Conservation (phyloP, 129 eudicot species). For the Arctium minus region DNA sequence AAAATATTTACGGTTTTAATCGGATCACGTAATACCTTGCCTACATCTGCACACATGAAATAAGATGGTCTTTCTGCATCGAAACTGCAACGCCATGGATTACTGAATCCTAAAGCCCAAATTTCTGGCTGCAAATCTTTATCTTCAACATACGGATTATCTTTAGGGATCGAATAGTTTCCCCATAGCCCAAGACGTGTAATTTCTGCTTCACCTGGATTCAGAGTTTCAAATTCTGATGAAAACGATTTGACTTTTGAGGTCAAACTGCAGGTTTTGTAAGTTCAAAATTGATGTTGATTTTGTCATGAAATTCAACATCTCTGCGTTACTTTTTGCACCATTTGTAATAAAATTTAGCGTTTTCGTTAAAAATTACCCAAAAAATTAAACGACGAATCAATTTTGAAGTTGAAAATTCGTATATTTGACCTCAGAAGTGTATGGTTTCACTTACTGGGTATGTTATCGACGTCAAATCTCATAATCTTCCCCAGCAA, state of each 20-base stretch:
- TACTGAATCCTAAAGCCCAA: conserved; percentile 77
- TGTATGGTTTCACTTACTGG: conserved; percentile 48
- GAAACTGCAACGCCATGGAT: conserved; percentile 94
- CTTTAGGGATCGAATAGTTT: conserved; percentile 79
- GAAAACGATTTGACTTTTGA: neutral
- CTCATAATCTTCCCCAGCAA: conserved; percentile 91
- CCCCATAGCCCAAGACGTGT: conserved; percentile 69
- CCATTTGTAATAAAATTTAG: neutral
- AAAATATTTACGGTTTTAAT: too few relatives aligned
- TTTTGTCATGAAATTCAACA: neutral
- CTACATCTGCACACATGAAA: conserved; percentile 77
- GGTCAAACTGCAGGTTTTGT: neutral
- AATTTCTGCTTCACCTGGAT: conserved; percentile 56
- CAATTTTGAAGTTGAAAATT: conserved; percentile 1
- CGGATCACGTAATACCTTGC: conserved; percentile 45
- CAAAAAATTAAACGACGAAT: neutral
- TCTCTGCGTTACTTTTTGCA: neutral
- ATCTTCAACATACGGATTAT: conserved; percentile 67
- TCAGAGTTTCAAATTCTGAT: neutral
- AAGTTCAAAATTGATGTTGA: neutral
- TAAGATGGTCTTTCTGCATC: conserved; percentile 88
- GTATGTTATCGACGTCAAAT: conserved; percentile 65
- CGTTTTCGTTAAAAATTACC: too few relatives aligned
- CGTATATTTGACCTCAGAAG: neutral
- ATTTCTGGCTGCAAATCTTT: conserved; percentile 63